Evolutionary conservation across 1,284 basidiomycete species (phyloP), one percentile per base, ranked within the genome.

Genomic region (Caloboletus firmus): DNA sequence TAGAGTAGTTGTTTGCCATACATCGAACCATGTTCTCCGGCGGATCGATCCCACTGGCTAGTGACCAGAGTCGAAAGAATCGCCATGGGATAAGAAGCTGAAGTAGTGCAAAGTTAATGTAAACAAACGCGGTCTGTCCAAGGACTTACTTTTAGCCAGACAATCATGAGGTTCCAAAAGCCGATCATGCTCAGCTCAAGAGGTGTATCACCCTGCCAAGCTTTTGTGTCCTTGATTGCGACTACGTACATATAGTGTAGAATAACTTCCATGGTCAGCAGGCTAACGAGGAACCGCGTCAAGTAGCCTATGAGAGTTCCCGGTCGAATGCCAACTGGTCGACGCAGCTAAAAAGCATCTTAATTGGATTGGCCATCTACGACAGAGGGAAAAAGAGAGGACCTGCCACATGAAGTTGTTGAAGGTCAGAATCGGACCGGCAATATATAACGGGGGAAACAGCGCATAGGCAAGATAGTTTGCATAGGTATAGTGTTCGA

Each of bases 21-120:
- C 97, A 98, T 15, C 97, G 82, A 6, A 99, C 83, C 97, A 99
- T 98, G 70, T 99, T 99, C 72, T 99, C 97, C 0, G 95, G 97
- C 1, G 95, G 88, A 63, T 98, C 93, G 31, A 98, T 81, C 0
- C 92, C 93, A 68, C 95, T 93, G 13, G 85, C 69, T 34, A 99
- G 76, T 1, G 95, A 90, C 95, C 96, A 99, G 4, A 98, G 75
- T 2, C 97, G 87, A 77, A 99, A 99, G 78, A 97, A 96, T 10
- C 96, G 83, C 97, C 97, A 99, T 0, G 95, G 93, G 15, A 98
- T 84, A 31, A 98, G 79, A n/a, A 98, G 84, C 93, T 94, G 42
- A 40, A 20, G 28, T 0, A 40, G 31, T n/a, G 5, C 0, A 1
- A 35, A 15, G 30, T 53, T 4, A 50, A 32, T 5, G 5, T 31